A percentile compares a stretch with the other conserved stretches of the same genome.
These are phyloP conservation scores for Bertia moriformis DNA, from an alignment of 2,329 filamentous ascomycete species.

Conservation along the genomic window DNA sequence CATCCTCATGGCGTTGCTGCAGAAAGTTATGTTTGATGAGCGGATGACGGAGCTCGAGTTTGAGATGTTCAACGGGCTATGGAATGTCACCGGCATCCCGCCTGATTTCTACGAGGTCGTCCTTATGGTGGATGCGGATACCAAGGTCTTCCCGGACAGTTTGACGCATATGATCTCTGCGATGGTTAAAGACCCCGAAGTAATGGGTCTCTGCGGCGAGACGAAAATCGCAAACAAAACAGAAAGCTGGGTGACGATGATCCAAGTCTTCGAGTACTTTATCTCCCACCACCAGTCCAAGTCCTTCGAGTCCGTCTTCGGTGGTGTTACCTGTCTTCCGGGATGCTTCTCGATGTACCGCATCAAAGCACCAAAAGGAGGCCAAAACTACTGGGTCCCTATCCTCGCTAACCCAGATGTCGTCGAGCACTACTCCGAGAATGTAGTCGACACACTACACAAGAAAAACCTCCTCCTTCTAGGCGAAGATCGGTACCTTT, in stretches of 20 bases:
- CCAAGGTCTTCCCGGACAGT: conserved; percentile 96
- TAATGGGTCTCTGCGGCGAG: conserved; percentile 97
- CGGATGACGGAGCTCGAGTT: conserved; percentile 98
- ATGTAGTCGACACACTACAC: conserved; percentile 94
- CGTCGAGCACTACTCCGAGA: conserved; percentile 98
- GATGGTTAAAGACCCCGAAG: conserved; percentile 97
- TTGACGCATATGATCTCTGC: conserved; percentile 97
- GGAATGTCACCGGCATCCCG: conserved; percentile 96
- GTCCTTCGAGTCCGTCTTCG: conserved; percentile 95
- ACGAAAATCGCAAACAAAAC: conserved; percentile 99
- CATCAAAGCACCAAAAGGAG: conserved; percentile 96
- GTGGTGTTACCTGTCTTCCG: conserved; percentile 94
- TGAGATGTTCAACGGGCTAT: conserved; percentile 98
- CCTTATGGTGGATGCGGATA: conserved; percentile 98
- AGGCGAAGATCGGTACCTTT: conserved; percentile 87
- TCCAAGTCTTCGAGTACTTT: conserved; percentile 93
- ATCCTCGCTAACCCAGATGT: conserved; percentile 97
- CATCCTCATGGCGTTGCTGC: conserved; percentile 96
- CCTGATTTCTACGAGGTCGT: conserved; percentile 96
- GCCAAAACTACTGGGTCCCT: conserved; percentile 98
- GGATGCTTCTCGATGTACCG: conserved; percentile 99
- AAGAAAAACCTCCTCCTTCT: conserved; percentile 89
- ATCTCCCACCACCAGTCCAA: conserved; percentile 95
- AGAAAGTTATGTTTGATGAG: conserved; percentile 99
- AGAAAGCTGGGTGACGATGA: conserved; percentile 86